These are phyloP conservation scores for Exophiala lecanii-corni DNA, from an alignment of 2,329 filamentous ascomycete genomes.

Conservation along the genomic window DNA sequence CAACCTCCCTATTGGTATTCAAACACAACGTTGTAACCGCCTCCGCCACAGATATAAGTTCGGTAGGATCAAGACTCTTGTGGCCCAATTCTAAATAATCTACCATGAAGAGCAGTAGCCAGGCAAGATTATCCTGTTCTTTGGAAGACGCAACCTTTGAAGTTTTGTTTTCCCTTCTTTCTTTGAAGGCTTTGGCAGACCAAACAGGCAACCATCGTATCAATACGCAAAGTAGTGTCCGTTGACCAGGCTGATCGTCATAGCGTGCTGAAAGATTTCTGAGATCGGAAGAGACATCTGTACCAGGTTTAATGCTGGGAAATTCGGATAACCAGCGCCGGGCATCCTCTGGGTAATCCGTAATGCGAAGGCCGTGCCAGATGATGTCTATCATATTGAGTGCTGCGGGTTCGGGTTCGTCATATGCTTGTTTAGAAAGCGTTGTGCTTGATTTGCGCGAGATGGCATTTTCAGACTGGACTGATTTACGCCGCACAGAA, in stretches of 20 bases:
- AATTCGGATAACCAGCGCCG: conserved; percentile 21
- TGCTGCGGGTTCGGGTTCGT: background rate
- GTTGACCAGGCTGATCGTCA: conserved; percentile 7
- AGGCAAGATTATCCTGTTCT: conserved; percentile 20
- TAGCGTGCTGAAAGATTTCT: conserved; percentile 10
- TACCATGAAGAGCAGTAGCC: conserved; percentile 20
- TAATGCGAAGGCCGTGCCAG: conserved; percentile 8
- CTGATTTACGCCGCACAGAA: background rate
- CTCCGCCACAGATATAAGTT: conserved; percentile 14
- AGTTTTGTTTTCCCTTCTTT: conserved; percentile 16
- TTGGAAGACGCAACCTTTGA: conserved; percentile 13
- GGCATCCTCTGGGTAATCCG: conserved; percentile 17
- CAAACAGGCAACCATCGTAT: conserved; percentile 19
- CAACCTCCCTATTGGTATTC: conserved; percentile 16
- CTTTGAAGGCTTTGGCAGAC: conserved; percentile 16
- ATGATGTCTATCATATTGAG: conserved; percentile 11
- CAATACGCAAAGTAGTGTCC: conserved; percentile 18
- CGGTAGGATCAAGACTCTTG: conserved; percentile 10
- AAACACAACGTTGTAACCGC: conserved; percentile 17
- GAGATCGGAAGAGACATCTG: conserved; percentile 21
- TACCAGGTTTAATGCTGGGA: conserved; percentile 19
- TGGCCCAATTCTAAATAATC: conserved; percentile 23
- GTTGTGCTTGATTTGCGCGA: background rate
- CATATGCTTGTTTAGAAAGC: conserved; percentile 7
- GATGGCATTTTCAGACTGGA: background rate